Evolutionary conservation across 2,329 filamentous ascomycete species (phyloP).

Genomic region (Fusarium begoniae): DNA sequence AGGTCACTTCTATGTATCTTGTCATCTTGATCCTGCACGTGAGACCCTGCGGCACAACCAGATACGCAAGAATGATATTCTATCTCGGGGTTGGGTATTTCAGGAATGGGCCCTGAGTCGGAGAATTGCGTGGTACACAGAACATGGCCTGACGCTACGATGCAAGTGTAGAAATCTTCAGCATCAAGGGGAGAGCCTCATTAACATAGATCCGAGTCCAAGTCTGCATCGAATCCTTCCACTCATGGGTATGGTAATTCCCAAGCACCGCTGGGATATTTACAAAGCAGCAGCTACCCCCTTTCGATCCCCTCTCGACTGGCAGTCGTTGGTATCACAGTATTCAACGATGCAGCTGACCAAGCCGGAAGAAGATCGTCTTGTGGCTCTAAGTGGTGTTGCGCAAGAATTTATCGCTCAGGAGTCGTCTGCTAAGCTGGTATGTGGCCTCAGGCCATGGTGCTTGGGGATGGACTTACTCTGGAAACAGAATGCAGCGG

Average conservation of each 20-base stretch:
- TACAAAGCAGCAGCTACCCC: fast-evolving
- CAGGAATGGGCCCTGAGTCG: background rate
- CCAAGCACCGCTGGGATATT: background rate
- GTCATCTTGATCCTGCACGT: fast-evolving
- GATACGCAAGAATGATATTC: background rate
- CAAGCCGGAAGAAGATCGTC: background rate
- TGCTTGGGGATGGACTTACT: background rate
- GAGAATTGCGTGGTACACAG: background rate
- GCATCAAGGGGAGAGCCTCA: background rate
- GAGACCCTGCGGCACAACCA: background rate
- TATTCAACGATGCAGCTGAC: background rate
- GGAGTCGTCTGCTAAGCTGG: background rate
- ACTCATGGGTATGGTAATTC: background rate
- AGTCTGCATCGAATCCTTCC: background rate
- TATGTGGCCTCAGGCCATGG: background rate
- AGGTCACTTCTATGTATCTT: fast-evolving
- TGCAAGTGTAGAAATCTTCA: background rate
- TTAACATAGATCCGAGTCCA: background rate
- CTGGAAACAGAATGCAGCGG: background rate
- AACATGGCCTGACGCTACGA: background rate
- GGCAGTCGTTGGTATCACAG: background rate
- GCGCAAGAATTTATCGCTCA: background rate
- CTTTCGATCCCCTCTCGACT: background rate
- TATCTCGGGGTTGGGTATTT: background rate
- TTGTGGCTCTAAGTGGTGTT: background rate